Evolutionary conservation across 257 asterid species (phyloP).

Genomic region (Leptodermis oblonga): DNA sequence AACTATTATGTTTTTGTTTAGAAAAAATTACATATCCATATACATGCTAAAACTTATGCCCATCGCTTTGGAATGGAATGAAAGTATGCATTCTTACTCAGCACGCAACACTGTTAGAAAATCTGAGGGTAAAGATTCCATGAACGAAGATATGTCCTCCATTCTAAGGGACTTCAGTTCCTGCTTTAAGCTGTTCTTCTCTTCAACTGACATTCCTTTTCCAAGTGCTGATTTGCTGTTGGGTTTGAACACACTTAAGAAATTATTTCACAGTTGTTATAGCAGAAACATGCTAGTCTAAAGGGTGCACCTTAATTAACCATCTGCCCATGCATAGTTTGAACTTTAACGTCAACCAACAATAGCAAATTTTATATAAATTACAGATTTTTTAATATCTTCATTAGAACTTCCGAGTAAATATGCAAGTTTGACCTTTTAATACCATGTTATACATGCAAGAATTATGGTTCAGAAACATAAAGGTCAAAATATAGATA

Average conservation of each 20-base stretch:
- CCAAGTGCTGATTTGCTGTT: constrained; percentile 74
- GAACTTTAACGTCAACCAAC: not conserved
- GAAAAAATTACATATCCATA: constrained; percentile 1
- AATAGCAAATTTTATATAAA: not conserved
- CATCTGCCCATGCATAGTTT: not conserved
- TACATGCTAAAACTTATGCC: no score
- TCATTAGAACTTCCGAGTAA: not conserved
- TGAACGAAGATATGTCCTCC: constrained; percentile 92
- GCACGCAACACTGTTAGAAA: constrained; percentile 74
- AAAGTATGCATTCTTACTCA: constrained; percentile 46
- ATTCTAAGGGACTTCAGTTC: constrained; percentile 66
- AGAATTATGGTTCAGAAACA: not conserved
- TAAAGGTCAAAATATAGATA: not conserved
- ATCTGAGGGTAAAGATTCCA: constrained; percentile 87
- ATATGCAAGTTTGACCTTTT: not conserved
- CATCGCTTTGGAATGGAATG: not conserved
- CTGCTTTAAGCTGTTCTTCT: constrained; percentile 54
- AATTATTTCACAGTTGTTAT: not conserved
- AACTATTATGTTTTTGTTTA: no score
- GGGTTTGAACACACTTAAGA: not conserved
- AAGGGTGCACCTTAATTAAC: not conserved
- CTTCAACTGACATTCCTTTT: constrained; percentile 71
- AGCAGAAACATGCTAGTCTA: not conserved
- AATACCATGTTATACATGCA: not conserved
- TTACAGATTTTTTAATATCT: not conserved